Evolutionary conservation across 805 yeast genomes (phyloP), one percentile per base, ranked within the genome.

Genomic region (Nakazawaea wyomingensis): DNA sequence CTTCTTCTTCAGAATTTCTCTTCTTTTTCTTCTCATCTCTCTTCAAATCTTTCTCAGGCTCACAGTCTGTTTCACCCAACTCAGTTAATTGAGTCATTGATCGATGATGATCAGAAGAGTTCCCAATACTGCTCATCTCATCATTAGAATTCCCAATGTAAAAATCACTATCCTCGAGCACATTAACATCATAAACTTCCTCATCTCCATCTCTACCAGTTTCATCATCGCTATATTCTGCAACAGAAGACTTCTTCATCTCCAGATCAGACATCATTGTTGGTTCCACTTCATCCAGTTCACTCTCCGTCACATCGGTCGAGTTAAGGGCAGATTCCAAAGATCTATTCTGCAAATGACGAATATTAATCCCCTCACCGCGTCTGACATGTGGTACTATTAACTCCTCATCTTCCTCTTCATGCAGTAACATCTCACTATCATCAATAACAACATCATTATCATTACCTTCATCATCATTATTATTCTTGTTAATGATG

Each of bases 291-390:
- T 29, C 35, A 16, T 32, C 35, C 5, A 22, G 21, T 17, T 32
- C 22, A 34, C 27, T 34, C 16, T 29, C 32, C 13, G 32, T 34
- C 27, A 28, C 53, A 54, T 17, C 54, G 53, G 46, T 57, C 54
- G 17, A 41, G 42, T 30, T 21, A 17, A 26, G 11, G 14, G 26
- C 43, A 10, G 19, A 43, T 21, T 22, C 19, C n/a, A 44, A n/a
- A 45, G 14, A 10, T 29, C 32, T 29, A n/a, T 29, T n/a, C 2
- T 6, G 7, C 13, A 29, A 13, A 6, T 14, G 2, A n/a, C 13
- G 32, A 29, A 29, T 7, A 6, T n/a, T 29, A n/a, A n/a, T n/a
- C n/a, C n/a, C n/a, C n/a, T n/a, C n/a, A n/a, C n/a, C n/a, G n/a
- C n/a, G n/a, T n/a, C n/a, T n/a, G n/a, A n/a, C n/a, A n/a, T n/a